phyloP scores from a whole-genome alignment of 2,329 filamentous ascomycete species.

The Aureobasidium melanogenum region DNA sequence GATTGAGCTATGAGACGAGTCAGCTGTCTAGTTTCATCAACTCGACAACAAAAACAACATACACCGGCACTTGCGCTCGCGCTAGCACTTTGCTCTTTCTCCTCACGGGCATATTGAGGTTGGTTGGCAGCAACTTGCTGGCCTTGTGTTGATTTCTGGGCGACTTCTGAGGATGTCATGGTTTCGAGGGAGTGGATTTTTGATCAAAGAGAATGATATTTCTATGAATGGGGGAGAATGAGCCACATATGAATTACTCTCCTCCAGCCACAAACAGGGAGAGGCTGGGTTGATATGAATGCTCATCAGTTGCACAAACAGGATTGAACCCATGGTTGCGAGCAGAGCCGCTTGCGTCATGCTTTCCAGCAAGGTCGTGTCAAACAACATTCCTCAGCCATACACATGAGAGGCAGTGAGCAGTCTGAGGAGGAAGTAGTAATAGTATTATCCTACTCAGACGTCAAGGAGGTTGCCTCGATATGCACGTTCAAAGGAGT shows the following conservation, averaged over 20 bases:
- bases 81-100: slow-evolving; percentile 25
- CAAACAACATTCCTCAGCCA: not conserved
- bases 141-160: slow-evolving; percentile 12
- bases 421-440: too few species aligned
- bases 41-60: not conserved
- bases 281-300: slow-evolving; percentile 8
- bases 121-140: slow-evolving; percentile 6
- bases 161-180: slow-evolving; percentile 16
- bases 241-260: not conserved
- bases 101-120: slow-evolving; percentile 15
- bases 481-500: not conserved
- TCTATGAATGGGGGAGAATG: not conserved
- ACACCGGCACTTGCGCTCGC: slow-evolving; percentile 25
- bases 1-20: slow-evolving; percentile 23
- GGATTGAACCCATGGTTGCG: not conserved
- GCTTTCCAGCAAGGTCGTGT: not conserved
- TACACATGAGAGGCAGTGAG: not conserved
- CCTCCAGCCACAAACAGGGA: slow-evolving; percentile 1
- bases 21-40: not conserved
- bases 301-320: not conserved
- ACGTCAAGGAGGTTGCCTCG: not conserved
- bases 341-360: slow-evolving; percentile 11
- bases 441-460: not conserved
- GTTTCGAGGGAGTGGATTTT: not conserved
- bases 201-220: not conserved